Evolutionary conservation across 2,329 filamentous ascomycete genomes (phyloP).

Genomic region (Clonostachys rhizophaga): DNA sequence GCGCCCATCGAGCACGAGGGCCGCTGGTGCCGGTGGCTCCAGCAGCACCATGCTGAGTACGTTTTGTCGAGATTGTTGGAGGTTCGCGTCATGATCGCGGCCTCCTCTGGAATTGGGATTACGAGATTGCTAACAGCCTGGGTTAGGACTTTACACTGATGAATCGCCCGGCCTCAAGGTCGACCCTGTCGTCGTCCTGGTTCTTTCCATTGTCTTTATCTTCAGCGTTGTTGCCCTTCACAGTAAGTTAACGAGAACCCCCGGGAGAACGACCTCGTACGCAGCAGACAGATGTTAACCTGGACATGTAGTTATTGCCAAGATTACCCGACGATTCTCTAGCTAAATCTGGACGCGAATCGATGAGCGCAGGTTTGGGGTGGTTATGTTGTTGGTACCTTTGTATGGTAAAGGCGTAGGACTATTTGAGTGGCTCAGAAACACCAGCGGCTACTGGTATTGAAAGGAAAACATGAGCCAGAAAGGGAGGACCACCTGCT

Average conservation of each 20-base stretch:
- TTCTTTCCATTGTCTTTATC: slow-evolving; percentile 95
- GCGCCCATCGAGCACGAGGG: slow-evolving; percentile 84
- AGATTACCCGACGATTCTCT: slow-evolving; percentile 85
- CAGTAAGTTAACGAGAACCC: slow-evolving; percentile 55
- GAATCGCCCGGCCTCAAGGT: slow-evolving; percentile 97
- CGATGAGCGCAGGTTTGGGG: not conserved
- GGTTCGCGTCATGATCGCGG: too few relatives aligned
- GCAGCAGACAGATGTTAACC: not conserved
- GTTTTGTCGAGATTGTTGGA: slow-evolving; percentile 25
- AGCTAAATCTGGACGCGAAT: slow-evolving; percentile 34
- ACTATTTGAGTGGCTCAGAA: too few relatives aligned
- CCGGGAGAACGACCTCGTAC: not conserved
- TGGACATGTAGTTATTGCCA: slow-evolving; percentile 74
- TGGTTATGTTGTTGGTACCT: not conserved
- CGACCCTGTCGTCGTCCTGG: slow-evolving; percentile 94
- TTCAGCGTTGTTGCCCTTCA: slow-evolving; percentile 97
- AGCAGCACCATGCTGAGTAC: slow-evolving; percentile 97
- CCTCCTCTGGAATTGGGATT: too few relatives aligned
- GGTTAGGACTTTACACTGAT: slow-evolving; percentile 85
- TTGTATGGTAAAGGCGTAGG: too few relatives aligned
- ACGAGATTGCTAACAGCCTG: not conserved
- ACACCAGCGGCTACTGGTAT: too few relatives aligned
- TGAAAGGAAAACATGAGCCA: too few relatives aligned
- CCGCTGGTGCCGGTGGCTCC: slow-evolving; percentile 91
- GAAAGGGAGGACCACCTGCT: too few relatives aligned